phyloP scores from a whole-genome alignment of 2,329 filamentous ascomycete genomes.

The Botrytis medusae region DNA sequence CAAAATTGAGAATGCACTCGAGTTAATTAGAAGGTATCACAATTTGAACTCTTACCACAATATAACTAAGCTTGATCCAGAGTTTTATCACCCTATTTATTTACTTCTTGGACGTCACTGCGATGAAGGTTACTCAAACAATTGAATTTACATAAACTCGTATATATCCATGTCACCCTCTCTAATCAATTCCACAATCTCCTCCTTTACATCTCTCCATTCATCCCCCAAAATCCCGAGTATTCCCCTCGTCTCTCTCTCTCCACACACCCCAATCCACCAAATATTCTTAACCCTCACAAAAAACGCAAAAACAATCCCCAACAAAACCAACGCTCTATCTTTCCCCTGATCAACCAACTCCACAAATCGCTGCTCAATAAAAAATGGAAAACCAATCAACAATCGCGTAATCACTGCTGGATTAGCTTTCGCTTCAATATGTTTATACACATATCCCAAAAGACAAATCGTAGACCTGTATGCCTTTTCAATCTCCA shows the following conservation, averaged over 20 bases:
- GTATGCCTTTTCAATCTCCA: slow-evolving; percentile 25
- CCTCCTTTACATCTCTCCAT: slow-evolving; percentile 3
- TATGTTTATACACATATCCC: slow-evolving; percentile 16
- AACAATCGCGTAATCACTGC: slow-evolving; percentile 12
- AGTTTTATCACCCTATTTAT: neutral
- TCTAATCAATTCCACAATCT: neutral
- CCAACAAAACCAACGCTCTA: slow-evolving; percentile 26
- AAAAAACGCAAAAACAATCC: slow-evolving; percentile 39
- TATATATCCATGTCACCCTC: neutral
- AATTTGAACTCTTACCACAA: neutral
- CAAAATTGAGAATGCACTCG: too few species aligned
- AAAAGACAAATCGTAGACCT: slow-evolving; percentile 18
- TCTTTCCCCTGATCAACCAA: slow-evolving; percentile 24
- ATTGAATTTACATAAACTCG: neutral
- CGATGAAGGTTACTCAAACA: neutral
- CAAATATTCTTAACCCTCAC: slow-evolving; percentile 38
- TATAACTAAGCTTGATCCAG: neutral
- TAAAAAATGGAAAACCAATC: slow-evolving; percentile 23
- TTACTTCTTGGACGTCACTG: neutral
- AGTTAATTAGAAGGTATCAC: neutral
- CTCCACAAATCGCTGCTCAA: slow-evolving; percentile 21
- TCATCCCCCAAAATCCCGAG: slow-evolving; percentile 3
- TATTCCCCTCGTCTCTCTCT: slow-evolving; percentile 21
- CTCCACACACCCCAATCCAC: slow-evolving; percentile 35
- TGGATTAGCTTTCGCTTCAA: slow-evolving; percentile 13